Conservation (phyloP, 495 filamentous ascomycete species). For the Cercophora sp. region DNA sequence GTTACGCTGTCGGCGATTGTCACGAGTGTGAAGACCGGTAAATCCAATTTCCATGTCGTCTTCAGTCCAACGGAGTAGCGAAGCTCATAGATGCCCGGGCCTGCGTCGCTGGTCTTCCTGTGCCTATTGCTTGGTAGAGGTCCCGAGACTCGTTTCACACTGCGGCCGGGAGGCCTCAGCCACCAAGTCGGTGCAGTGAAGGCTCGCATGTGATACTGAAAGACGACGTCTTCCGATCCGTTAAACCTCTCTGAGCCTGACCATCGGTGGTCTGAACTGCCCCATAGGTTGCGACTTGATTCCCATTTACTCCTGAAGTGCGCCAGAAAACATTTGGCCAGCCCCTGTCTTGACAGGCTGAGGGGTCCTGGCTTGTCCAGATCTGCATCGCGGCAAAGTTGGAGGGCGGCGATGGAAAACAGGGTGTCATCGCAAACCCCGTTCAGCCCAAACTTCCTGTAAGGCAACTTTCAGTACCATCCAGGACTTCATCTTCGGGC, state of each 20-base stretch:
- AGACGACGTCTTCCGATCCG: not conserved
- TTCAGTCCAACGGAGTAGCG: conserved; percentile 1
- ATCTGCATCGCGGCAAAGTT: conserved; percentile 2
- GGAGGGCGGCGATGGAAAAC: conserved; percentile 4
- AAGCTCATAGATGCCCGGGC: not conserved
- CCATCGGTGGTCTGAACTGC: not conserved
- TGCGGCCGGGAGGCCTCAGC: too few species aligned
- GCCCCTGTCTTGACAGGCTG: not conserved
- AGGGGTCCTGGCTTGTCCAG: not conserved
- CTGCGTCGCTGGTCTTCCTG: too few species aligned
- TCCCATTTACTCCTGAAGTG: conserved; percentile 2
- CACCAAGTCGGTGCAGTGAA: not conserved
- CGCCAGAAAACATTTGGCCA: not conserved
- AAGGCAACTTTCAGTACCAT: not conserved
- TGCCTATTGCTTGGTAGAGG: too few species aligned
- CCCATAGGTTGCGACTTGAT: not conserved
- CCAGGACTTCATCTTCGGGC: not conserved
- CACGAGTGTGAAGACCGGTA: not conserved
- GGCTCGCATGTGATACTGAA: conserved; percentile 3
- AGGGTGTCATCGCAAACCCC: not conserved
- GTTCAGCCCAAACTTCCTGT: not conserved
- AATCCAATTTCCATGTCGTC: conserved; percentile 1
- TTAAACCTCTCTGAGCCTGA: not conserved
- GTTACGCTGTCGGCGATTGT: not conserved
- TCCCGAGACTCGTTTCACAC: too few species aligned